phyloP scores from a whole-genome alignment of 2,329 filamentous ascomycete genomes.

The Elsinoe batatas region DNA sequence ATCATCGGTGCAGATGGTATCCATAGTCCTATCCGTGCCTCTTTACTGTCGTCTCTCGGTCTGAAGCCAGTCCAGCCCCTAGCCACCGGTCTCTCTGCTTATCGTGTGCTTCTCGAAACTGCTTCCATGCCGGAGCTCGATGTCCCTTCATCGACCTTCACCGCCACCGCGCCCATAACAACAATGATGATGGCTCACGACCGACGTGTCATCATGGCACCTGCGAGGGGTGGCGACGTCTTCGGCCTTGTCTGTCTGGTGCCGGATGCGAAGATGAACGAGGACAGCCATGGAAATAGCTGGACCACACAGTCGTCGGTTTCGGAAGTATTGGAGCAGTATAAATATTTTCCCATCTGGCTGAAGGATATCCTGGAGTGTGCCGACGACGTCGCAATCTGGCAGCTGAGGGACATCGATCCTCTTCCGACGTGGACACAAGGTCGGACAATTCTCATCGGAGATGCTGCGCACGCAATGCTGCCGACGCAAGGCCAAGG shows the following conservation, averaged over 20 bases:
- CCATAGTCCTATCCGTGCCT: slow-evolving; percentile 19
- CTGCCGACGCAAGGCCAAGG: slow-evolving; percentile 37
- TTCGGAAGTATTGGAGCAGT: slow-evolving; percentile 32
- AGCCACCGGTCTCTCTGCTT: slow-evolving; percentile 32
- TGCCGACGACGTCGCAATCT: slow-evolving; percentile 31
- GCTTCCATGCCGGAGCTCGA: slow-evolving; percentile 16
- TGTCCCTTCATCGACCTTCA: slow-evolving; percentile 20
- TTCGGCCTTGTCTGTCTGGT: slow-evolving; percentile 38
- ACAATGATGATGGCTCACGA: slow-evolving; percentile 39
- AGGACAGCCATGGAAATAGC: slow-evolving; percentile 29
- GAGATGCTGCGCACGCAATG: slow-evolving; percentile 32
- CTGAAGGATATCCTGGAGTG: slow-evolving; percentile 26
- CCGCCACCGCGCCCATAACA: slow-evolving; percentile 32
- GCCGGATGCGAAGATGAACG: slow-evolving; percentile 34
- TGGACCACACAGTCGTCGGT: slow-evolving; percentile 33
- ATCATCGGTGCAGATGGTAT: slow-evolving; percentile 33
- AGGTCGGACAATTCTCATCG: slow-evolving; percentile 22
- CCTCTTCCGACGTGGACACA: slow-evolving; percentile 30
- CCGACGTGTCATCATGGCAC: slow-evolving; percentile 31
- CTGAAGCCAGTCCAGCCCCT: slow-evolving; percentile 18
- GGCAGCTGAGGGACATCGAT: slow-evolving; percentile 38
- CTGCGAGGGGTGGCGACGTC: slow-evolving; percentile 32
- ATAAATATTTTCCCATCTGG: slow-evolving; percentile 35
- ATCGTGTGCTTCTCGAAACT: slow-evolving; percentile 29
- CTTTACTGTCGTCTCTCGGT: slow-evolving; percentile 17